These are phyloP conservation scores for Vachellia pachyceras DNA, from an alignment of 306 rosid species.

Conservation along the genomic window DNA sequence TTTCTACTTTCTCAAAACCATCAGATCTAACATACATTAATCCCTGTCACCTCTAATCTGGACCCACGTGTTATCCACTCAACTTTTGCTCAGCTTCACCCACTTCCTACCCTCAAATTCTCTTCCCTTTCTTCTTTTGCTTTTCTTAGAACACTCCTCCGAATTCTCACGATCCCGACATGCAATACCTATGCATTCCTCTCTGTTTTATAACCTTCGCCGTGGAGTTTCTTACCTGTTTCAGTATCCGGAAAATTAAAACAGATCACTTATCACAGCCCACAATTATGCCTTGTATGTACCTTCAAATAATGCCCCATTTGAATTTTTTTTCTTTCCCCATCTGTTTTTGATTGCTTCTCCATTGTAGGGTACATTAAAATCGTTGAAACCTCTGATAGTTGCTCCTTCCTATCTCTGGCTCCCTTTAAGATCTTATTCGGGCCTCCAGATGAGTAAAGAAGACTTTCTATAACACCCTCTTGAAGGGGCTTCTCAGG, in stretches of 20 bases:
- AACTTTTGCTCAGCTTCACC: not conserved
- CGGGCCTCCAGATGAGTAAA: conserved; percentile 17
- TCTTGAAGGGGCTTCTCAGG: conserved; percentile 30
- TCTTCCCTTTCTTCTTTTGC: not conserved
- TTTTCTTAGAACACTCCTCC: not conserved
- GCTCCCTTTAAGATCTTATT: conserved; percentile 11
- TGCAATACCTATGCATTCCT: not conserved
- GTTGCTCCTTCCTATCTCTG: not conserved
- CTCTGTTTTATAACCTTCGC: not conserved
- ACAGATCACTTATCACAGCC: not conserved
- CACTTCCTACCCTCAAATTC: not conserved
- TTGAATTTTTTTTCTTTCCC: not conserved
- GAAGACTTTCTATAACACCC: conserved; percentile 25
- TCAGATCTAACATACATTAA: not conserved
- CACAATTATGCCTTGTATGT: not conserved
- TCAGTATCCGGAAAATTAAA: not conserved
- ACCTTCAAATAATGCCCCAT: not conserved
- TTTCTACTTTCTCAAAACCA: too few relatives aligned
- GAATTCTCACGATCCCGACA: not conserved
- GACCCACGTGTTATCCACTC: conserved; percentile 13
- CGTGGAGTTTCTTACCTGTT: not conserved
- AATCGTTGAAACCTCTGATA: not conserved
- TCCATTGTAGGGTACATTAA: not conserved
- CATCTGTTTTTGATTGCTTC: not conserved
- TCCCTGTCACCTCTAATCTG: not conserved